These are phyloP conservation scores for Phtheirospermum japonicum DNA, from an alignment of 257 asterid species.

Conservation along the genomic window DNA sequence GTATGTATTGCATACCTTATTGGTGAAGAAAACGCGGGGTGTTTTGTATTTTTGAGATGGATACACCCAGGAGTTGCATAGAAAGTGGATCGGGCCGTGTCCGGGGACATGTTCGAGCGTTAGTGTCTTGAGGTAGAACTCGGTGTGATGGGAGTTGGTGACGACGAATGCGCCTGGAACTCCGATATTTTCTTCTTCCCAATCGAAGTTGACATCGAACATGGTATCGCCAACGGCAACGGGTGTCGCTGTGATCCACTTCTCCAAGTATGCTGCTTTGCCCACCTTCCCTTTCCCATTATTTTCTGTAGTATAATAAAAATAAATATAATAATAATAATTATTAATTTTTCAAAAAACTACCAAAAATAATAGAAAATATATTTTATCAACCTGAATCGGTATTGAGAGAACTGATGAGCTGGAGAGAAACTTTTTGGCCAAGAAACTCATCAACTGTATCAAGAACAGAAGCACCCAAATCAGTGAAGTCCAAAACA, in stretches of 20 bases:
- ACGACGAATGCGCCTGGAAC: constrained; percentile 45
- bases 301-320: constrained; percentile 33
- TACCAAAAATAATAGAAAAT: too few relatives aligned
- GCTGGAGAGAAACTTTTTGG: constrained; percentile 43
- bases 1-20: too few relatives aligned
- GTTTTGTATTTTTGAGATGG: constrained; percentile 37
- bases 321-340: too few relatives aligned
- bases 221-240: constrained; percentile 43
- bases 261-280: constrained; percentile 15
- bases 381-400: too few relatives aligned
- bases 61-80: constrained; percentile 57
- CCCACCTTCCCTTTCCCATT: constrained; percentile 7
- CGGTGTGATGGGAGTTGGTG: constrained; percentile 40
- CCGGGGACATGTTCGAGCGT: constrained; percentile 48
- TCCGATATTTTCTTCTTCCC: constrained; percentile 38
- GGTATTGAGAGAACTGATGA: constrained; percentile 33
- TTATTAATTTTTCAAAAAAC: too few relatives aligned
- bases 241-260: constrained; percentile 45
- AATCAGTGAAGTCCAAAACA: constrained; percentile 48
- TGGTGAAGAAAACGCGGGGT: constrained; percentile 42
- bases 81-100: constrained; percentile 40
- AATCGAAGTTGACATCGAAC: constrained; percentile 38
- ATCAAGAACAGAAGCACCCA: constrained; percentile 41
- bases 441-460: constrained; percentile 48
- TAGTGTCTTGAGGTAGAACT: constrained; percentile 48